A percentile compares a stretch with the other conserved stretches of the same genome.
These are phyloP conservation scores for Rutstroemia sp. DNA, from an alignment of 2,329 filamentous ascomycete species.

Conservation along the genomic window DNA sequence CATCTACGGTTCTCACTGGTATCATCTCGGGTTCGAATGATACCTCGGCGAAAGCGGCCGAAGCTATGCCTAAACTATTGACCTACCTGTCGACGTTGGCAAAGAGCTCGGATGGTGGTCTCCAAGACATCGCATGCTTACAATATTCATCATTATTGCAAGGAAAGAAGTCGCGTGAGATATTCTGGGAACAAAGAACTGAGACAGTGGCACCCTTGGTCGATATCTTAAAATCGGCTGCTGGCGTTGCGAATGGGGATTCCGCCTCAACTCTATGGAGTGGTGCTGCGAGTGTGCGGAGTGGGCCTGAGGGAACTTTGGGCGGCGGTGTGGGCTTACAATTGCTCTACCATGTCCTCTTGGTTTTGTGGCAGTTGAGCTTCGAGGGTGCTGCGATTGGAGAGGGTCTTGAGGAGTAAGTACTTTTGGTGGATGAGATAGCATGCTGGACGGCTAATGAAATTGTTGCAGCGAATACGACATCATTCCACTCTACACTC, in stretches of 20 bases:
- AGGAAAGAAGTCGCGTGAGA: conserved; percentile 61
- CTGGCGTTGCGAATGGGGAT: conserved; percentile 61
- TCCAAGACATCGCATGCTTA: conserved; percentile 93
- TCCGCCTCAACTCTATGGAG: conserved; percentile 56
- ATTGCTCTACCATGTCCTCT: conserved; percentile 84
- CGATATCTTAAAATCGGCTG: conserved; percentile 73
- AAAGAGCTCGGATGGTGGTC: conserved; percentile 77
- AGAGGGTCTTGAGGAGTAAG: conserved; percentile 77
- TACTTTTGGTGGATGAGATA: conserved; percentile 10
- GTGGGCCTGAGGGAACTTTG: conserved; percentile 53
- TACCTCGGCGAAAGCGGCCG: conserved; percentile 53
- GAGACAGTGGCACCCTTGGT: conserved; percentile 79
- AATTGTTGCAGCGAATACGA: conserved; percentile 70
- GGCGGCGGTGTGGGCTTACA: conserved; percentile 87
- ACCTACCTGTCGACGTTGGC: conserved; percentile 78
- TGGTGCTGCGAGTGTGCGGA: conserved; percentile 44
- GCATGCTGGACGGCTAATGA: conserved; percentile 22
- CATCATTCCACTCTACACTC: conserved; percentile 84
- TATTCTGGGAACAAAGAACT: conserved; percentile 87
- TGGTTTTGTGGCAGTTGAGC: conserved; percentile 94
- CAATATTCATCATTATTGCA: conserved; percentile 81
- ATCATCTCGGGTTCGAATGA: conserved; percentile 62
- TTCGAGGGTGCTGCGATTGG: conserved; percentile 75
- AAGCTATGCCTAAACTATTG: conserved; percentile 72
- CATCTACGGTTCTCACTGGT: conserved; percentile 76